These are phyloP conservation scores for Eimeria nieschulzi DNA, from an alignment of 169 alveolate species.

Conservation along the genomic window DNA sequence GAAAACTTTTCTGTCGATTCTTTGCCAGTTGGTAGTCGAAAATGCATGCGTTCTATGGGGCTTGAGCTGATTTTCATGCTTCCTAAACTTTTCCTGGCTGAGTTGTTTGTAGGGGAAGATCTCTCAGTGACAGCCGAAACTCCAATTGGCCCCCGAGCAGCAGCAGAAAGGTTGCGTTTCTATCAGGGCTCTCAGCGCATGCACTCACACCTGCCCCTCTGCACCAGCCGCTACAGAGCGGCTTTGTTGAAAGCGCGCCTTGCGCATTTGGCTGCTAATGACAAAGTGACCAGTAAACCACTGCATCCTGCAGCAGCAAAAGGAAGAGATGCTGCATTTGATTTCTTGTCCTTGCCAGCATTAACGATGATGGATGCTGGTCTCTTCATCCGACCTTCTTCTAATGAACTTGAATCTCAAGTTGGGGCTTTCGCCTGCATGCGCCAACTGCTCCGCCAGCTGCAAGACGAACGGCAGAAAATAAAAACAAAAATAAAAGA, in stretches of 20 bases:
- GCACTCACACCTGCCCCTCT: neutral
- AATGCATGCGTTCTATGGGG: neutral
- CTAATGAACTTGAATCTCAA: neutral
- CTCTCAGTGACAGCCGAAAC: neutral
- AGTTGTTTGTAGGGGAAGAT: neutral
- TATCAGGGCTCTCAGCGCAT: neutral
- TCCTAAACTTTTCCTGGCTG: slow-evolving; percentile 3
- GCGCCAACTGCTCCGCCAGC: neutral
- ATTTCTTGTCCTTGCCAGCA: neutral
- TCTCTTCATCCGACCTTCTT: neutral
- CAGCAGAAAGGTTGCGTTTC: slow-evolving; percentile 2
- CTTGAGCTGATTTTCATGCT: neutral
- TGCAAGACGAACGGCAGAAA: neutral
- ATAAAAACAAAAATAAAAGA: neutral
- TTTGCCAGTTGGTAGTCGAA: neutral
- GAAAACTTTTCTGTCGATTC: neutral
- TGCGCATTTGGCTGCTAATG: neutral
- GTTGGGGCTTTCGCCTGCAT: neutral
- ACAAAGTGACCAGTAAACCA: neutral
- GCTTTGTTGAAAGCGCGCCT: neutral
- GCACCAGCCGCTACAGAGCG: neutral
- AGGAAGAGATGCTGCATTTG: neutral
- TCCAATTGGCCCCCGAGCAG: neutral
- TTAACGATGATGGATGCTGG: slow-evolving; percentile 12
- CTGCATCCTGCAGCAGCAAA: neutral